A percentile compares a stretch with the other conserved stretches of the same genome.
Evolutionary conservation across 2,329 filamentous ascomycete genomes (phyloP).

Genomic region (Cadophora gregata): DNA sequence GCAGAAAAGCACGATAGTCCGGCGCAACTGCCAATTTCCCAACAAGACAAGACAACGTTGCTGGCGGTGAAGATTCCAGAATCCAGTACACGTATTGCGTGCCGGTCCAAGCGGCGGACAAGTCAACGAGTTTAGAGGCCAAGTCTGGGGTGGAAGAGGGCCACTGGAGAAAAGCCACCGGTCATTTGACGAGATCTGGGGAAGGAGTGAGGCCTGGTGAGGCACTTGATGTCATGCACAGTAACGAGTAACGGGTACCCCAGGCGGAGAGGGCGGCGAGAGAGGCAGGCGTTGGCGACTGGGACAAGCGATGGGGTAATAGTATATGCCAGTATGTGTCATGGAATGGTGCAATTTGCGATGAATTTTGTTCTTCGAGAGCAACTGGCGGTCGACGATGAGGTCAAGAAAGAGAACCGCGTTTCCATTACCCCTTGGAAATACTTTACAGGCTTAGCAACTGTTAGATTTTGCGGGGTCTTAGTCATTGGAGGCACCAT

Average conservation of each 20-base stretch:
- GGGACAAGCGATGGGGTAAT: constrained; percentile 34
- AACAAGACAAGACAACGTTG: constrained; percentile 8
- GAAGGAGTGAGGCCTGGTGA: constrained; percentile 23
- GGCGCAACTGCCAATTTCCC: constrained; percentile 14
- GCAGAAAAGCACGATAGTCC: constrained; percentile 6
- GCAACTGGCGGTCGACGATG: neutral
- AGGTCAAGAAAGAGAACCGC: too few species aligned
- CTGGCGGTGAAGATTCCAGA: constrained; percentile 23
- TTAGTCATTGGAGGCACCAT: constrained; percentile 29
- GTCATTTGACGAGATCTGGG: constrained; percentile 39
- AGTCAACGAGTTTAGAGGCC: constrained; percentile 9
- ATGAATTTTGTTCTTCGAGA: constrained; percentile 14
- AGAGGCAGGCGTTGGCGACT: neutral
- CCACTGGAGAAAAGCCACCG: constrained; percentile 19
- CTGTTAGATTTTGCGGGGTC: constrained; percentile 22
- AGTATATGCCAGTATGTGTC: constrained; percentile 39
- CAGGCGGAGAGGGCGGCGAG: constrained; percentile 17
- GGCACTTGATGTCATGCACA: constrained; percentile 22
- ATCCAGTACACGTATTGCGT: constrained; percentile 24
- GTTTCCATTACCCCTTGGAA: constrained; percentile 34
- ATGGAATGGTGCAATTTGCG: constrained; percentile 31
- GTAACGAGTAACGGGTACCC: constrained; percentile 9
- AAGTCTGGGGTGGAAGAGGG: constrained; percentile 7
- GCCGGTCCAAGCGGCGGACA: constrained; percentile 25
- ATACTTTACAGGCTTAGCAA: constrained; percentile 26